These are phyloP conservation scores for Brassica hybrid DNA, from an alignment of 441 rosid species.

Conservation along the genomic window DNA sequence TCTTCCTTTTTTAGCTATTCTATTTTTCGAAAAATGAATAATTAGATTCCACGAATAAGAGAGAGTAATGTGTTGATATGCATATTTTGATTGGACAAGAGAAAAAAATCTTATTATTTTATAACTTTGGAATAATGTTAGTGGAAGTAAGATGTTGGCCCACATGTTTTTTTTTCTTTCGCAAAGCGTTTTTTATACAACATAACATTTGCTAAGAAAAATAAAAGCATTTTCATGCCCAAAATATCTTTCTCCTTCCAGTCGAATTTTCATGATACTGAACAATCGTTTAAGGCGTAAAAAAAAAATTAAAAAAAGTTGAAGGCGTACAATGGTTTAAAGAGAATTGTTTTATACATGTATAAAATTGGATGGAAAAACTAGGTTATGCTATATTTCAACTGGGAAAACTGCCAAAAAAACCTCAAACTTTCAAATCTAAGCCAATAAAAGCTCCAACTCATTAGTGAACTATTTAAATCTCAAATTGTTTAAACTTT, in stretches of 20 bases:
- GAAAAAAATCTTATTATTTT: background rate
- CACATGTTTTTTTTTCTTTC: background rate
- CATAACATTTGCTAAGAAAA: background rate
- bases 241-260: background rate
- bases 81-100: background rate
- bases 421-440: no score
- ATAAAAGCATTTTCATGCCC: background rate
- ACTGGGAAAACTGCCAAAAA: no score
- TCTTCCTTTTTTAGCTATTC: background rate
- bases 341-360: background rate
- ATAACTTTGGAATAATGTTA: conserved; percentile 1
- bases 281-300: no score
- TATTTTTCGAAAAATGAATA: background rate
- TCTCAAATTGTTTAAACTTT: no score
- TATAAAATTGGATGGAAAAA: background rate
- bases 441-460: no score
- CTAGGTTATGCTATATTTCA: background rate
- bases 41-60: background rate
- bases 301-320: no score
- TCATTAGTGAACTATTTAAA: no score
- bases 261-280: background rate
- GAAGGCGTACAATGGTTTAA: background rate
- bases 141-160: conserved; percentile 1
- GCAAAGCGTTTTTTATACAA: background rate
- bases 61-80: background rate